Evolutionary conservation across 1,284 basidiomycete species (phyloP).

Genomic region (Phellopilus nigrolimitatus): DNA sequence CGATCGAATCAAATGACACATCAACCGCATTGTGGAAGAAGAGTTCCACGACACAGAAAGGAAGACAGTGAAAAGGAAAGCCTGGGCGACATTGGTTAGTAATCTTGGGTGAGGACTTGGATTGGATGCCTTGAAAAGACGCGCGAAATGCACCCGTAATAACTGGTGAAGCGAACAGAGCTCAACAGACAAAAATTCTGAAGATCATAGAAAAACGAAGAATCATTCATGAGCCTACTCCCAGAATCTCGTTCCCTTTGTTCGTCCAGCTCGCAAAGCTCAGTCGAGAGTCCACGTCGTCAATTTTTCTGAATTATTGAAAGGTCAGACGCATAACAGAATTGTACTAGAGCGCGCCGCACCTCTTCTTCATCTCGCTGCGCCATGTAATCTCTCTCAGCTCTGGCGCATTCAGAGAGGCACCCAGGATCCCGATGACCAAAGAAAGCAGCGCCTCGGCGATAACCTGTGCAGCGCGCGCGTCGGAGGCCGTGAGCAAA

Average conservation of each 20-base stretch:
- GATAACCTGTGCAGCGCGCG: constrained; percentile 52
- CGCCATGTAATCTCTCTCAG: constrained; percentile 82
- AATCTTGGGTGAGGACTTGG: too few species aligned
- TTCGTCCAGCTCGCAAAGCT: constrained; percentile 69
- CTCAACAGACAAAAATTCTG: too few species aligned
- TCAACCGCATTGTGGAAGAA: too few species aligned
- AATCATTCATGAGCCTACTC: too few species aligned
- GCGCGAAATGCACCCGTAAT: too few species aligned
- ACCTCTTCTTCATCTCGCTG: constrained; percentile 86
- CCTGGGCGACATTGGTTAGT: too few species aligned
- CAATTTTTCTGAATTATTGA: constrained; percentile 52
- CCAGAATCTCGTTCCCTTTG: constrained; percentile 41
- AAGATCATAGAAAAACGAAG: too few species aligned
- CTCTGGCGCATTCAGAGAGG: constrained; percentile 60
- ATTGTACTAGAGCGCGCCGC: constrained; percentile 18
- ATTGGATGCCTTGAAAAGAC: too few species aligned
- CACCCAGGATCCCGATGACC: constrained; percentile 66
- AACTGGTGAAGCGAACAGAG: too few species aligned
- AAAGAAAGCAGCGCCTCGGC: constrained; percentile 63
- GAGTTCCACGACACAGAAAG: too few species aligned
- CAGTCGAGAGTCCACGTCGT: constrained; percentile 73
- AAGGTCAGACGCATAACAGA: not conserved
- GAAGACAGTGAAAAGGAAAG: too few species aligned
- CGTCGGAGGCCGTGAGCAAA: not conserved
- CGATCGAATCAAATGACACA: too few species aligned